A percentile compares a stretch with the other conserved stretches of the same genome.
Evolutionary conservation across 345 rosid genomes (phyloP).

Genomic region (Gossypium mustelinum): DNA sequence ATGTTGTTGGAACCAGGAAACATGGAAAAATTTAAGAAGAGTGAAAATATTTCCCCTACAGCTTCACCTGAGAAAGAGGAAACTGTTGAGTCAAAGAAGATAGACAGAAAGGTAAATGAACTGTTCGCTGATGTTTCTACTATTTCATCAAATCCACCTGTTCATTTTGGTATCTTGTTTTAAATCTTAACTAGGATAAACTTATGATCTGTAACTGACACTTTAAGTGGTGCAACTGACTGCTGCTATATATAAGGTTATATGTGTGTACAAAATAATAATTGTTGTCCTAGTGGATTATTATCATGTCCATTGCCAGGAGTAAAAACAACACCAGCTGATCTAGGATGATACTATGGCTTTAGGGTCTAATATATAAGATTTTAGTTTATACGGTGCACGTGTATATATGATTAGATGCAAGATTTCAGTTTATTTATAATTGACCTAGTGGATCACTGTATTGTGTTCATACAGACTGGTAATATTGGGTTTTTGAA

Average conservation of each 20-base stretch:
- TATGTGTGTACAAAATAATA: no score
- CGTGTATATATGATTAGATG: neutral
- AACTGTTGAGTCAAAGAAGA: slow-evolving; percentile 45
- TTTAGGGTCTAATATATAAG: no score
- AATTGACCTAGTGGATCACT: neutral
- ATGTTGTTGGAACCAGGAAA: slow-evolving; percentile 51
- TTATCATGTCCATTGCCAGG: no score
- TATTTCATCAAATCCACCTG: neutral
- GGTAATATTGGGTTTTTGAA: neutral
- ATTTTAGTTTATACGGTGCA: neutral
- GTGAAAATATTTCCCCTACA: slow-evolving; percentile 30
- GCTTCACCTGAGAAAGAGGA: slow-evolving; percentile 34
- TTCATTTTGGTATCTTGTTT: neutral
- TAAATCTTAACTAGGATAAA: neutral
- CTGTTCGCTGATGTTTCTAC: neutral
- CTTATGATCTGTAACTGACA: neutral
- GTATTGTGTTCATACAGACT: neutral
- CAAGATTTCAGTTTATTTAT: neutral
- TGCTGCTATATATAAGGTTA: neutral
- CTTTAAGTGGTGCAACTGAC: neutral
- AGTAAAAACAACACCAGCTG: no score
- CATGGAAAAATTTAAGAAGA: slow-evolving; percentile 23
- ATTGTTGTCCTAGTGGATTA: no score
- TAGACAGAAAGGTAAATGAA: slow-evolving; percentile 69
- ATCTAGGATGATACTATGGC: no score